Evolutionary conservation across 345 rosid genomes (phyloP).

Genomic region (Euphorbia peplus): DNA sequence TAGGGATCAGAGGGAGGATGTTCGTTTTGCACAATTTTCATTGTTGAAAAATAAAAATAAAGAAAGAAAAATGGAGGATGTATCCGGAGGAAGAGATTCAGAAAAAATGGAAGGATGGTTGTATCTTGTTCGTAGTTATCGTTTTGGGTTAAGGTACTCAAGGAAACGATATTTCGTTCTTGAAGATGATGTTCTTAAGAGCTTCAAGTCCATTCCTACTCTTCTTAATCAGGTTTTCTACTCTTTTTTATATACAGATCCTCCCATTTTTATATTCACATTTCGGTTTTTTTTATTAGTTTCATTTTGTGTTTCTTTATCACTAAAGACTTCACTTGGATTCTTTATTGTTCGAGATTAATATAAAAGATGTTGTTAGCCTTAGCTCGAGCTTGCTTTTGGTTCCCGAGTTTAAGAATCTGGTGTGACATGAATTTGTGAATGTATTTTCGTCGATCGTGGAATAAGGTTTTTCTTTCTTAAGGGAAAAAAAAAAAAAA

Average conservation of each 20-base stretch:
- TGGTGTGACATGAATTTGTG: not conserved
- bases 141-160: constrained; percentile 81
- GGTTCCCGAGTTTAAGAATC: not conserved
- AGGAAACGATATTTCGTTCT: constrained; percentile 80
- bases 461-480: not conserved
- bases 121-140: constrained; percentile 65
- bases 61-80: constrained; percentile 34
- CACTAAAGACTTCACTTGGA: not conserved
- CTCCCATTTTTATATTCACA: not conserved
- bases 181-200: constrained; percentile 56
- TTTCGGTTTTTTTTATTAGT: not conserved
- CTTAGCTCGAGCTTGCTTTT: too few relatives aligned
- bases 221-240: constrained; percentile 51
- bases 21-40: not conserved
- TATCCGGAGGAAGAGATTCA: constrained; percentile 28
- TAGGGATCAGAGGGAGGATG: constrained; percentile 26
- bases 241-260: not conserved
- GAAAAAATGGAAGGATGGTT: constrained; percentile 85
- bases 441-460: not conserved
- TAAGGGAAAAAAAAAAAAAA: not conserved
- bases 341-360: not conserved
- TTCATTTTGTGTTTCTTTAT: not conserved
- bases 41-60: too few relatives aligned
- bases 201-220: constrained; percentile 67
- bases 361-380: too few relatives aligned